These are phyloP conservation scores for Dalechampia spathulata DNA, from an alignment of 441 rosid species.

Conservation along the genomic window DNA sequence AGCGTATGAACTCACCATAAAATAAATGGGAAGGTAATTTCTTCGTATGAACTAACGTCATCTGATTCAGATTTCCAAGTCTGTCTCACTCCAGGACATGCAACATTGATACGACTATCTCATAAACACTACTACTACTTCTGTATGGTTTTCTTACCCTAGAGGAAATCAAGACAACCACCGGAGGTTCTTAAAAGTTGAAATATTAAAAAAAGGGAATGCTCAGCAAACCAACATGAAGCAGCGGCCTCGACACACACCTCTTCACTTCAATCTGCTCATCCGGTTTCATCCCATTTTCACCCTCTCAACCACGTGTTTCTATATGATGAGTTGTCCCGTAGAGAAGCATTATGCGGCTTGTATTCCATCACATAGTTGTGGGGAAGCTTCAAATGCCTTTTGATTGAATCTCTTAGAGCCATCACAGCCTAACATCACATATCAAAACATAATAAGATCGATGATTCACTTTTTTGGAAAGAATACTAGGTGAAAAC, in stretches of 20 bases:
- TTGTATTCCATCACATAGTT: constrained; percentile 93
- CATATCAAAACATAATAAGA: neutral
- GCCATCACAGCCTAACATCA: constrained; percentile 85
- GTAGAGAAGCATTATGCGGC: constrained; percentile 87
- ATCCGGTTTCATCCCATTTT: constrained; percentile 7
- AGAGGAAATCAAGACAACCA: constrained; percentile 13
- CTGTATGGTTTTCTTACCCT: no score
- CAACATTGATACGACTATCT: constrained; percentile 1
- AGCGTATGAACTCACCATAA: no score
- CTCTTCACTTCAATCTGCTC: neutral
- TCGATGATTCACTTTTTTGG: neutral
- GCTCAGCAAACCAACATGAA: constrained; percentile 1
- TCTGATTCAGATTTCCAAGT: no score
- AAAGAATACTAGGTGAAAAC: neutral
- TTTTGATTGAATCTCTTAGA: constrained; percentile 86
- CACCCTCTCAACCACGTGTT: constrained; percentile 98
- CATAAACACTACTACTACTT: constrained; percentile 9
- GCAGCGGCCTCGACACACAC: neutral
- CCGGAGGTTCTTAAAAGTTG: constrained; percentile 9
- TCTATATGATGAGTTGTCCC: constrained; percentile 89
- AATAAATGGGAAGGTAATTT: no score
- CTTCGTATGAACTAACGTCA: no score
- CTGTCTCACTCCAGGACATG: constrained; percentile 2
- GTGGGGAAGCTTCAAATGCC: constrained; percentile 90
- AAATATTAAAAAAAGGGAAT: neutral